Evolutionary conservation across 2,329 filamentous ascomycete genomes (phyloP), one percentile per base, ranked within the genome.

Genomic region (Aspergillus ruber): DNA sequence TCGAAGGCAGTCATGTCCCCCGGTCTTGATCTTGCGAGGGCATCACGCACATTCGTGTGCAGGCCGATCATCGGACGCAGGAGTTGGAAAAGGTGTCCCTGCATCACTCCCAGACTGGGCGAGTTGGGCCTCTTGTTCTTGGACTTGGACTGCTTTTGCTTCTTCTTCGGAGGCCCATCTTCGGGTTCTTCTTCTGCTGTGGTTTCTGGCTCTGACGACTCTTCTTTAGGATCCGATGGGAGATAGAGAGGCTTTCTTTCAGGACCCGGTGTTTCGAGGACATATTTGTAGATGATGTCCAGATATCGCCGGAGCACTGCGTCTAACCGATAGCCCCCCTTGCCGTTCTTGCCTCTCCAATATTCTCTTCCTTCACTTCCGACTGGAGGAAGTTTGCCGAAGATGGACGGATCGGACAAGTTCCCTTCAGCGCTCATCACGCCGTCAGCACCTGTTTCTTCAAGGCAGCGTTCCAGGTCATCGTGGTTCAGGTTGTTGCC

Each of bases 391-490:
- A 82, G 76, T 27, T 75, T 70, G 12, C 85, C 82, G 62, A 98
- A 98, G 39, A 98, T 85, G 2, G 82, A 83, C 0, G 93, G 93
- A 63, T 98, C 89, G 61, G 89, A 91, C 0, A 98, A 77, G 63
- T 96, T 95, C 0, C 90, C 93, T 69, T 98, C 93, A 4, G 93
- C 93, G 56, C 86, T 91, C 93, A 98, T 97, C 44, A 98, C 82
- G 15, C 80, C 93, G 66, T 98, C 93, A 1, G 85, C 91, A 1
- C 90, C 90, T 1, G 93, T 98, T 4, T 78, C 88, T 43, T 83
- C 80, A 17, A 98, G 72, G 61, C 91, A 97, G 17, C 73, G 73
- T 44, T 85, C 79, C 9, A 98, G 74, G 64, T 98, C 91, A 0
- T 76, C 83, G 49, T 85, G 78, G 64, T 88, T 85, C 49, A 98